Evolutionary conservation across 192 early-diverging fungal species (phyloP).

Genomic region (Thamnidium elegans): DNA sequence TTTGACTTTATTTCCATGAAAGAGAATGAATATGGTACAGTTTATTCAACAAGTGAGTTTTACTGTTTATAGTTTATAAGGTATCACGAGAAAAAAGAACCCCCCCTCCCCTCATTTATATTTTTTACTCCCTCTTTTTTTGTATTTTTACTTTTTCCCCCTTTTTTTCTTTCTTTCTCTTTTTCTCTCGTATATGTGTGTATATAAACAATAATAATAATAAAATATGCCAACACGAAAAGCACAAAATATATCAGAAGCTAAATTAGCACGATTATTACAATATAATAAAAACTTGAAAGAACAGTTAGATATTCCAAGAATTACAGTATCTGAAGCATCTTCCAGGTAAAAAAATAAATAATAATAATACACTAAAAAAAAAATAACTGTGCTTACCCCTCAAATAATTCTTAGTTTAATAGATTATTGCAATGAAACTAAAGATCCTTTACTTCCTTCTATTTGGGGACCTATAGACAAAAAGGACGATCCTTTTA

Average conservation of each 20-base stretch:
- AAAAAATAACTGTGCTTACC: background rate
- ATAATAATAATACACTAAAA: slow-evolving; percentile 15
- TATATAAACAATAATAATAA: background rate
- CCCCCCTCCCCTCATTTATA: background rate
- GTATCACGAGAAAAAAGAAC: background rate
- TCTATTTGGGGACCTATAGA: slow-evolving; percentile 45
- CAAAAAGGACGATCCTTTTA: slow-evolving; percentile 43
- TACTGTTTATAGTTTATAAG: background rate
- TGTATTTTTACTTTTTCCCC: background rate
- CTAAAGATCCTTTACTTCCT: slow-evolving; percentile 39
- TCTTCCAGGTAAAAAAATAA: slow-evolving; percentile 21
- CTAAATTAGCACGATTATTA: slow-evolving; percentile 37
- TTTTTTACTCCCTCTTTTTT: background rate
- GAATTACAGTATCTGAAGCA: slow-evolving; percentile 41
- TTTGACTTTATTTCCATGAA: too few relatives aligned
- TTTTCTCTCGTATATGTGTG: background rate
- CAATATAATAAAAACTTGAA: slow-evolving; percentile 38
- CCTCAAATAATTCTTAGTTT: slow-evolving; percentile 29
- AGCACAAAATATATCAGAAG: slow-evolving; percentile 41
- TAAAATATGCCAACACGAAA: slow-evolving; percentile 13
- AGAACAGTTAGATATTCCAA: slow-evolving; percentile 40
- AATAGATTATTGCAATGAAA: slow-evolving; percentile 40
- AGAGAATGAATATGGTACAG: too few relatives aligned
- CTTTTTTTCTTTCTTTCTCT: background rate
- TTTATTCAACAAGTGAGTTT: too few relatives aligned